Percentiles rank a stretch among this genome's conserved stretches.
phyloP scores from a whole-genome alignment of 805 yeast species.

The Saccharomyces cerevisiae region DNA sequence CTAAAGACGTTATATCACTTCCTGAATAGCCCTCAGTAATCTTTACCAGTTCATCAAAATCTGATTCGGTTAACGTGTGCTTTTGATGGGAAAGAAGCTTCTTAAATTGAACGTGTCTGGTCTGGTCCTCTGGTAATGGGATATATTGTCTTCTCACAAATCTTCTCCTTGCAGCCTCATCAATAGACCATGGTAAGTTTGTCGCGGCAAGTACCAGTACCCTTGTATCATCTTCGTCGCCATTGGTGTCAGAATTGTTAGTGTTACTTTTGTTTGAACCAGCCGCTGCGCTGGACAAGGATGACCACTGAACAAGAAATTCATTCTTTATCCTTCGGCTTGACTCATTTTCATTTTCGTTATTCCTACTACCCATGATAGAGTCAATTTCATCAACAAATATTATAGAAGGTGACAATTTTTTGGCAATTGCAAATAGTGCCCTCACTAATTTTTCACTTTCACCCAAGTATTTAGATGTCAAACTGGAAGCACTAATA shows the following conservation, averaged over 20 bases:
- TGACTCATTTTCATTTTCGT: slow-evolving; percentile 64
- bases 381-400: slow-evolving; percentile 96
- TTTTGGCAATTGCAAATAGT: slow-evolving; percentile 73
- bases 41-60: slow-evolving; percentile 49
- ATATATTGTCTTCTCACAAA: slow-evolving; percentile 88
- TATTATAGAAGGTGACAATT: slow-evolving; percentile 83
- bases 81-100: slow-evolving; percentile 65
- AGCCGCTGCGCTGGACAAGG: slow-evolving; percentile 79
- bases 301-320: slow-evolving; percentile 91
- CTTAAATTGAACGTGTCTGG: slow-evolving; percentile 62
- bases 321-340: slow-evolving; percentile 87
- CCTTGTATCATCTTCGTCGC: slow-evolving; percentile 38
- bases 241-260: slow-evolving; percentile 13
- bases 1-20: slow-evolving; percentile 83
- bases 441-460: slow-evolving; percentile 90
- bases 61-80: slow-evolving; percentile 56
- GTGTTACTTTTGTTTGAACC: slow-evolving; percentile 42
- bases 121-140: slow-evolving; percentile 84
- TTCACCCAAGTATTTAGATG: slow-evolving; percentile 85
- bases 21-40: slow-evolving; percentile 85
- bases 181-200: slow-evolving; percentile 93
- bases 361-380: slow-evolving; percentile 62
- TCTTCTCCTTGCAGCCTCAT: slow-evolving; percentile 92
- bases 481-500: slow-evolving; percentile 80
- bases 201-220: slow-evolving; percentile 92